Evolutionary conservation across 139 green algal genomes (phyloP).

Genomic region (Marvania coccoides): DNA sequence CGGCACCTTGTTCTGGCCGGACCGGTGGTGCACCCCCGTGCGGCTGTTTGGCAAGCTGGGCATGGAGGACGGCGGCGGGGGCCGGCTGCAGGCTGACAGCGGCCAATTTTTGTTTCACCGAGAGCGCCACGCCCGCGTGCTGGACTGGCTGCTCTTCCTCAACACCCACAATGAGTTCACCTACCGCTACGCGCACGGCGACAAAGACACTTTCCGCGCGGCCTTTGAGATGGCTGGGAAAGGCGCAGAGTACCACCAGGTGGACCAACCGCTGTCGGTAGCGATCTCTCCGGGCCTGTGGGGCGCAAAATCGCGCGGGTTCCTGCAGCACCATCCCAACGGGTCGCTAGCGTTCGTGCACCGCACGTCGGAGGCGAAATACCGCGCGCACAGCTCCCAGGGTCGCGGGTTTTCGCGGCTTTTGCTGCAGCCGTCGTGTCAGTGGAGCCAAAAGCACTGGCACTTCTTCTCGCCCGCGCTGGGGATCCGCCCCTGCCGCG

Average conservation of each 20-base stretch:
- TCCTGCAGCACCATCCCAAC: conserved; percentile 22
- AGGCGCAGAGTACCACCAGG: background rate
- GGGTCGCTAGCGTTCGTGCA: conserved; percentile 11
- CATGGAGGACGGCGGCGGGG: conserved; percentile 8
- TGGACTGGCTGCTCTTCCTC: conserved; percentile 35
- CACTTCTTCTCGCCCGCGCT: conserved; percentile 5
- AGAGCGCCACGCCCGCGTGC: conserved; percentile 5
- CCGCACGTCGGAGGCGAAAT: conserved; percentile 3
- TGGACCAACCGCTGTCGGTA: conserved; percentile 2
- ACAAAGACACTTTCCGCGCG: conserved; percentile 34
- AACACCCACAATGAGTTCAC: conserved; percentile 32
- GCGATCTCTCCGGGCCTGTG: background rate
- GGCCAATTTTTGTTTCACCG: conserved; percentile 31
- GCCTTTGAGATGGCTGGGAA: conserved; percentile 27
- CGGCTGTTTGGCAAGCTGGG: conserved; percentile 17
- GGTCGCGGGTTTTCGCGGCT: background rate
- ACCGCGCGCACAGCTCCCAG: background rate
- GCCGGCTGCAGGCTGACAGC: conserved; percentile 14
- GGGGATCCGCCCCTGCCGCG: too few species aligned
- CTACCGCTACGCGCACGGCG: conserved; percentile 20
- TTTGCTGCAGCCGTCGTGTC: background rate
- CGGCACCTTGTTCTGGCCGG: conserved; percentile 34
- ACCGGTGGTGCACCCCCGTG: conserved; percentile 18
- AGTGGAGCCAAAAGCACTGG: conserved; percentile 1
- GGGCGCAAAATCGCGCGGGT: background rate